These are phyloP conservation scores for Pelargonium fulgidum DNA, from an alignment of 441 rosid species.

Conservation along the genomic window DNA sequence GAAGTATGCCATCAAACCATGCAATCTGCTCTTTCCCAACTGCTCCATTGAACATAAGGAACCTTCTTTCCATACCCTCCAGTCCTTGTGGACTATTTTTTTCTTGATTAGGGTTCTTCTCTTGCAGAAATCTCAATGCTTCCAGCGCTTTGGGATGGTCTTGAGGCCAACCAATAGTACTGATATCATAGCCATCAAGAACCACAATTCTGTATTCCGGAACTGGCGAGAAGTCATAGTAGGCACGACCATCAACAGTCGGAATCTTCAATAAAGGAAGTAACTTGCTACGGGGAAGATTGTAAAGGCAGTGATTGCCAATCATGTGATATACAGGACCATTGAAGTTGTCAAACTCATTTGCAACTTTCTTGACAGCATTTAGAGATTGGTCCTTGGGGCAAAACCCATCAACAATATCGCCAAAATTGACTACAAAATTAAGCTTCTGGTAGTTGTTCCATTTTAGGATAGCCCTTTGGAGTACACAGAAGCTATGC, in stretches of 20 bases:
- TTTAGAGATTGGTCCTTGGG: constrained; percentile 57
- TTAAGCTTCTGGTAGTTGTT: constrained; percentile 48
- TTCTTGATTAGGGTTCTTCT: constrained; percentile 65
- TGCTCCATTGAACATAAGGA: constrained; percentile 83
- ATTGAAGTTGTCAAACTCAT: constrained; percentile 51
- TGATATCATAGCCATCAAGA: constrained; percentile 76
- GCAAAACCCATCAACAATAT: constrained; percentile 74
- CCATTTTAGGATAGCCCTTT: constrained; percentile 72
- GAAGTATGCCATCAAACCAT: constrained; percentile 67
- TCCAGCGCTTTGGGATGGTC: constrained; percentile 59
- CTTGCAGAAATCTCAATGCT: constrained; percentile 57
- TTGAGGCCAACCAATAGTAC: constrained; percentile 79
- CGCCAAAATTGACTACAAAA: constrained; percentile 74
- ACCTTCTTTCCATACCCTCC: constrained; percentile 59
- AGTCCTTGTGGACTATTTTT: constrained; percentile 80
- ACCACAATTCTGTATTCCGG: constrained; percentile 63
- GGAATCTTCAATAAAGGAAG: constrained; percentile 68
- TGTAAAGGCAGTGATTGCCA: constrained; percentile 90
- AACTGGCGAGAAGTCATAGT: constrained; percentile 81
- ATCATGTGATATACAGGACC: constrained; percentile 75
- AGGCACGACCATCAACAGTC: constrained; percentile 41
- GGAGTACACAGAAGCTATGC: constrained; percentile 58
- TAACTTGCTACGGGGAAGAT: constrained; percentile 64
- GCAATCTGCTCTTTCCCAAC: constrained; percentile 70
- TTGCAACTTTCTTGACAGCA: constrained; percentile 41